A percentile compares a stretch with the other conserved stretches of the same genome.
Evolutionary conservation across 2,329 filamentous ascomycete genomes (phyloP).

Genomic region (Aspergillus sp.): DNA sequence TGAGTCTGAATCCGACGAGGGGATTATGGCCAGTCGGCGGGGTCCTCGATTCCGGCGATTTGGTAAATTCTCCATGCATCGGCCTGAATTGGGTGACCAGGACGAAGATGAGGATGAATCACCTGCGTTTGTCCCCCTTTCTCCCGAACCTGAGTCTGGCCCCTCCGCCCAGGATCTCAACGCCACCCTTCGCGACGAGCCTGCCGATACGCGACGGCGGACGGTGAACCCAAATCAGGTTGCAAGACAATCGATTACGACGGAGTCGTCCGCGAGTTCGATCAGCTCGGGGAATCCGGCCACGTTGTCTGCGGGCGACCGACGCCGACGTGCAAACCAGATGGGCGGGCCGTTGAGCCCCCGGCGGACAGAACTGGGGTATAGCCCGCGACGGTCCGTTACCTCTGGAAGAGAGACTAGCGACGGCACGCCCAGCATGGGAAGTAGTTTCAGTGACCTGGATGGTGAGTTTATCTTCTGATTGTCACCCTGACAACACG

Average conservation of each 20-base stretch:
- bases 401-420: slow-evolving; percentile 45
- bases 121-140: slow-evolving; percentile 47
- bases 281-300: slow-evolving; percentile 37
- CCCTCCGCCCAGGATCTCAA: slow-evolving; percentile 35
- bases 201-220: slow-evolving; percentile 27
- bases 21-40: slow-evolving; percentile 19
- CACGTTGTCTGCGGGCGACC: slow-evolving; percentile 21
- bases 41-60: slow-evolving; percentile 37
- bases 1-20: slow-evolving; percentile 32
- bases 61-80: slow-evolving; percentile 40
- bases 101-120: slow-evolving; percentile 48
- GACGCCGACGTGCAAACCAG: slow-evolving; percentile 13
- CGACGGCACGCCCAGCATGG: slow-evolving; percentile 61
- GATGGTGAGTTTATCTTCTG: slow-evolving; percentile 49
- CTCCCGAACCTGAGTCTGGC: slow-evolving; percentile 20
- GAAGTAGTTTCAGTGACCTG: slow-evolving; percentile 65
- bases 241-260: slow-evolving; percentile 19
- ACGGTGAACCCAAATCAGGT: slow-evolving; percentile 24
- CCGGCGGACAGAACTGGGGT: slow-evolving; percentile 49
- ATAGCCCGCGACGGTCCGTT: slow-evolving; percentile 46
- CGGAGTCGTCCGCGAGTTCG: slow-evolving; percentile 37
- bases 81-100: slow-evolving; percentile 32
- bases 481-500: not conserved
- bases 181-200: slow-evolving; percentile 41
- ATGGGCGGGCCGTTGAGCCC: slow-evolving; percentile 35